Percentiles rank a stretch among this genome's conserved stretches.
Evolutionary conservation across 1,284 basidiomycete genomes (phyloP).

Genomic region (Ganoderma multipileum): DNA sequence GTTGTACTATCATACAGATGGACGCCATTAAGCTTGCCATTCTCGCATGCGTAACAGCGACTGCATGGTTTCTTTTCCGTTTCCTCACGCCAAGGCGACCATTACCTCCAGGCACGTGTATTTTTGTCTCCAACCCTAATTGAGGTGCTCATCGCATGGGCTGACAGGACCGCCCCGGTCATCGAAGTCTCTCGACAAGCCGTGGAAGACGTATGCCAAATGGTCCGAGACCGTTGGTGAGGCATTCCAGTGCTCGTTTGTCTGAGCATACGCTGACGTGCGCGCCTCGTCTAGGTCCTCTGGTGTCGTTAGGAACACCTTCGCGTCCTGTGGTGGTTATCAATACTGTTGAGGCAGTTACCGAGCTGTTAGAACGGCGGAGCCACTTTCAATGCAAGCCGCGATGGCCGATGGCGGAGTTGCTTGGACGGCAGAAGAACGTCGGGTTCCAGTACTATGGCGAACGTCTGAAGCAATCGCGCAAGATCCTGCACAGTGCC

Average conservation of each 20-base stretch:
- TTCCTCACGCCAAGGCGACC: not conserved
- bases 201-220: slow-evolving; percentile 13
- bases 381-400: slow-evolving; percentile 17
- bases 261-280: not conserved
- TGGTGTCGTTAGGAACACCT: not conserved
- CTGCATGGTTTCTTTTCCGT: not conserved
- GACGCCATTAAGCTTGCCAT: no score
- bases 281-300: not conserved
- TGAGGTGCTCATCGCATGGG: not conserved
- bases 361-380: slow-evolving; percentile 19
- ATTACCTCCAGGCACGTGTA: not conserved
- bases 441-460: slow-evolving; percentile 24
- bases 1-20: not conserved
- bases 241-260: not conserved
- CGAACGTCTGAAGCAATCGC: slow-evolving; percentile 14
- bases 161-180: not conserved
- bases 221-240: slow-evolving; percentile 8
- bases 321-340: slow-evolving; percentile 7
- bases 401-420: slow-evolving; percentile 24
- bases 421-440: slow-evolving; percentile 25
- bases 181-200: not conserved
- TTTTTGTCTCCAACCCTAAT: not conserved
- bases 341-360: slow-evolving; percentile 10
- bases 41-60: not conserved
- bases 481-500: slow-evolving; percentile 18